These are phyloP conservation scores for Lyophyllum semitale DNA, from an alignment of 768 basidiomycete genomes.

Conservation along the genomic window DNA sequence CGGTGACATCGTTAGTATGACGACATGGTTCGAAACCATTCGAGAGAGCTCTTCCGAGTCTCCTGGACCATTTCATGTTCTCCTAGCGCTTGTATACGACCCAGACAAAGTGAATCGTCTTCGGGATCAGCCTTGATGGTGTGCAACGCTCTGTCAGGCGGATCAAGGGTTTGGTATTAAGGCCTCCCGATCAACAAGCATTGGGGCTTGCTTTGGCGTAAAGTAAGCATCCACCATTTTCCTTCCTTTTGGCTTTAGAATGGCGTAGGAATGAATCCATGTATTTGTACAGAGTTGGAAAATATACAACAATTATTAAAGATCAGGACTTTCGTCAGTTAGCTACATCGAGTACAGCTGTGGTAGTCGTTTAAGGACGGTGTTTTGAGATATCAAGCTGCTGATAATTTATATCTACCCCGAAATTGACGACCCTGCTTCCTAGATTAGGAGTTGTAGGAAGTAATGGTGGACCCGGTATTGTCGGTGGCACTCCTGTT, in stretches of 20 bases:
- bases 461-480: not conserved
- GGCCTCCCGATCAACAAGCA: conserved; percentile 80
- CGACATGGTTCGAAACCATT: not conserved
- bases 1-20: not conserved
- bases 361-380: not conserved
- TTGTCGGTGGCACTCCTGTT: not conserved
- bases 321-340: conserved; percentile 1
- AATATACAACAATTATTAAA: conserved; percentile 24
- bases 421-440: not conserved
- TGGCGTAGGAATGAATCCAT: not conserved
- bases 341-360: too few species aligned
- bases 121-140: conserved; percentile 65
- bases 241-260: not conserved
- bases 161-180: conserved; percentile 89
- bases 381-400: conserved; percentile 13
- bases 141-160: conserved; percentile 91
- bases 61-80: conserved; percentile 94
- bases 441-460: not conserved
- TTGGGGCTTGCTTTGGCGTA: conserved; percentile 79
- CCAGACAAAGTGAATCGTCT: conserved; percentile 70
- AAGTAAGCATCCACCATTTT: conserved; percentile 35
- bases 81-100: conserved; percentile 62
- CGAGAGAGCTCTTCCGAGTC: conserved; percentile 11
- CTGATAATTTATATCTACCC: conserved; percentile 17
- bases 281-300: conserved; percentile 28